Evolutionary conservation across 176 grass and related monocot genomes (phyloP).

Genomic region (Hordeum marinum): DNA sequence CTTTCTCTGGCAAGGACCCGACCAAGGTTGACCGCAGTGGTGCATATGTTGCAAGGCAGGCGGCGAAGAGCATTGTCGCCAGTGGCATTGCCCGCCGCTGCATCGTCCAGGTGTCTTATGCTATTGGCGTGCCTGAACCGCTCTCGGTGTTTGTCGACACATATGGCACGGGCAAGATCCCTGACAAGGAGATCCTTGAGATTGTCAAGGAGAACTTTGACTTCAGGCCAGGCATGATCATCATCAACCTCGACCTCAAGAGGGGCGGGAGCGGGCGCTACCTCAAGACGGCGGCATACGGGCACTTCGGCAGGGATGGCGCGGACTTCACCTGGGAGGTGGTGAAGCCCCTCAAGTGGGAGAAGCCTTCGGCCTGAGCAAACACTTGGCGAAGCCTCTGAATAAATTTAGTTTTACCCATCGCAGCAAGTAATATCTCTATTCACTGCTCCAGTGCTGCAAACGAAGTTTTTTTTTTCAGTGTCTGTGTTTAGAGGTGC

Average conservation of each 20-base stretch:
- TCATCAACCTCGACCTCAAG: neutral
- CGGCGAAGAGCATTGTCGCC: neutral
- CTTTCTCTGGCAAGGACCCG: constrained; percentile 15
- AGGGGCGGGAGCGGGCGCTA: neutral
- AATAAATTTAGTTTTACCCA: neutral
- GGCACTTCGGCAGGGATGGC: neutral
- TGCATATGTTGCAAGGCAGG: constrained; percentile 3
- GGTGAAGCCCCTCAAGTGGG: constrained; percentile 13
- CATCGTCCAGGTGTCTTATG: constrained; percentile 7
- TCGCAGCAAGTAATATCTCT: neutral
- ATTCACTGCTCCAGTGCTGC: neutral
- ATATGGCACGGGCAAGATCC: constrained; percentile 5
- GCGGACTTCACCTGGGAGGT: constrained; percentile 6
- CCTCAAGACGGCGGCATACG: neutral
- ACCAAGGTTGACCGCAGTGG: constrained; percentile 3
- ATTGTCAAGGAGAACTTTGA: constrained; percentile 8
- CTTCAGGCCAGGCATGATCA: constrained; percentile 11
- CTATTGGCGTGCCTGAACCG: neutral
- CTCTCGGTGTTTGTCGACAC: neutral
- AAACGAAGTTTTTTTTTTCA: neutral
- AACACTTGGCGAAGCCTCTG: neutral
- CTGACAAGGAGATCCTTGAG: constrained; percentile 3
- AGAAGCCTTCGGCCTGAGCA: constrained; percentile 1
- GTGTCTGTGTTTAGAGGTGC: neutral
- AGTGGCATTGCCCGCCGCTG: neutral